Percentiles rank a stretch among this genome's conserved stretches.
These are phyloP conservation scores for Martensiomyces pterosporus DNA, from an alignment of 192 early-diverging fungal genomes.

Conservation along the genomic window DNA sequence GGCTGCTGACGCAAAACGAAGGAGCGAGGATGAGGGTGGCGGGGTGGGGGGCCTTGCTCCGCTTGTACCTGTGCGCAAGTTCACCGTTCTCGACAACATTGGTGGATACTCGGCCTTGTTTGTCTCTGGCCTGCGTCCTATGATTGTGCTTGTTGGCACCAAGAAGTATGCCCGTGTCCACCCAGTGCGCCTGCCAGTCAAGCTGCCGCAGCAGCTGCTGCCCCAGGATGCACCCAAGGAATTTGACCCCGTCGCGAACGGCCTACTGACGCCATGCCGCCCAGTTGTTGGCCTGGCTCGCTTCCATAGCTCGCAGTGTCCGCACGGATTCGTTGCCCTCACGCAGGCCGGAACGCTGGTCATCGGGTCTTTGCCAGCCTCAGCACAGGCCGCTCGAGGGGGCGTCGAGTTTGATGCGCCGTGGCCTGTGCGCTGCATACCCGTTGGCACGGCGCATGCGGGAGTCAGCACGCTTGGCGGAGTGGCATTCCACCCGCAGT, in stretches of 20 bases:
- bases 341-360: slow-evolving; percentile 39
- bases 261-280: slow-evolving; percentile 14
- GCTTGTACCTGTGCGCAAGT: slow-evolving; percentile 17
- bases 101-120: slow-evolving; percentile 41
- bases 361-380: slow-evolving; percentile 19
- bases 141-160: slow-evolving; percentile 27
- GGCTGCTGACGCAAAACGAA: too few species aligned
- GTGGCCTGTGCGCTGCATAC: slow-evolving; percentile 45
- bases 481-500: slow-evolving; percentile 77
- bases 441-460: slow-evolving; percentile 33
- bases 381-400: slow-evolving; percentile 17
- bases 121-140: slow-evolving; percentile 23
- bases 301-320: slow-evolving; percentile 34
- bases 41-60: slow-evolving; percentile 12
- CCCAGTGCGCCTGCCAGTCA: slow-evolving; percentile 29
- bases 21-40: too few species aligned
- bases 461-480: slow-evolving; percentile 55
- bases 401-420: slow-evolving; percentile 42
- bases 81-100: slow-evolving; percentile 30
- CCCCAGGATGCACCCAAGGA: neutral
- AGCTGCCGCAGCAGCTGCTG: slow-evolving; percentile 9
- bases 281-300: slow-evolving; percentile 33
- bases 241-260: slow-evolving; percentile 20
- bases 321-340: slow-evolving; percentile 38
- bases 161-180: slow-evolving; percentile 47